Evolutionary conservation across 1,139 yeast genomes (phyloP), one percentile per base, ranked within the genome.

Genomic region (Ogataea hybrid): DNA sequence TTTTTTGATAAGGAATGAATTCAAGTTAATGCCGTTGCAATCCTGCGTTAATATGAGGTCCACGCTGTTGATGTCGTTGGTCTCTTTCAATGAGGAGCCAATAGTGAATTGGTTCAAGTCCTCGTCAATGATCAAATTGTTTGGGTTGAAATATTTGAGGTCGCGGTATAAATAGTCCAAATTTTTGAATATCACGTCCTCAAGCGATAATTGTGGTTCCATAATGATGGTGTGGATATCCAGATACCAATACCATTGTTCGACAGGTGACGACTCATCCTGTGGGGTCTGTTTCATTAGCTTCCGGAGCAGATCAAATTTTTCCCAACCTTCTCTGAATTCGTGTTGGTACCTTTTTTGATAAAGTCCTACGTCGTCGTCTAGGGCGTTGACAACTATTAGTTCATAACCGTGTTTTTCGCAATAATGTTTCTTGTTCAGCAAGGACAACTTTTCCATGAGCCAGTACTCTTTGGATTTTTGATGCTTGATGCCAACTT

Each of bases 1-100:
- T 51, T 94, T 77, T 56, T 88, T 77, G 61, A 92, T 76, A 54
- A 92, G 69, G 59, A 92, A 92, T 2, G 95, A 84, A 17, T 97
- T 97, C 50, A 92, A 68, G 58, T 88, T 89, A 69, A 92, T 92
- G 1, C 98, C 98, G 50, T 97, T 96, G 67, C 98, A 92, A 67
- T 92, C 98, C 66, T 64, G 68, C 0, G 67, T 52, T 15, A 65
- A 32, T 11, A 65, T 52, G 39, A 64, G 40, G 42, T 64, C 64
- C 10, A 64, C 41, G 6, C 67, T 60, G 43, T 64, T 59, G 8
- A 54, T 48, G 35, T 49, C 50, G 16, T 29, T 43, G 6, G 54
- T 47, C 31, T 53, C 55, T 33, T 50, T 41, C 25, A 47, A 33
- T 8, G 52, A 44, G 5, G 50, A 45, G 6, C 54, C 54, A 8